Evolutionary conservation across 1,139 yeast genomes (phyloP).

Genomic region (Cylindricascospora bacillispora): DNA sequence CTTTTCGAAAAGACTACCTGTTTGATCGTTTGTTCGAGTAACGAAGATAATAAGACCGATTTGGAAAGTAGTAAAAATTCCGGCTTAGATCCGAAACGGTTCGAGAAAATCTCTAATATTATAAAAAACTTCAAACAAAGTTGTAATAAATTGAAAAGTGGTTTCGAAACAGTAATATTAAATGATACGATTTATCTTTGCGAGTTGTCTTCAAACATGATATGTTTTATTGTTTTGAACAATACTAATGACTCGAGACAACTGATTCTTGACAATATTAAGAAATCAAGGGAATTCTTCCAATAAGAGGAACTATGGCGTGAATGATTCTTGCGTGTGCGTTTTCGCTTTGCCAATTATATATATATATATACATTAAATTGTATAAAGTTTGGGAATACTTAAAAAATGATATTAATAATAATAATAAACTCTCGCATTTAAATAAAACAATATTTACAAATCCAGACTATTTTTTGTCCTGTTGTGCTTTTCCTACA

Average conservation of each 20-base stretch:
- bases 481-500: constrained; percentile 21
- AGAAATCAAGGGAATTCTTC: constrained; percentile 27
- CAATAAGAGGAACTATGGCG: too few relatives aligned
- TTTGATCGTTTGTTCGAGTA: constrained; percentile 70
- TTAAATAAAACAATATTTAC: too few relatives aligned
- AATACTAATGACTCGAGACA: constrained; percentile 23
- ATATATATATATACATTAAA: background rate
- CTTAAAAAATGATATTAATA: too few relatives aligned
- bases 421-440: too few relatives aligned
- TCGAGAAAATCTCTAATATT: constrained; percentile 86
- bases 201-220: constrained; percentile 33
- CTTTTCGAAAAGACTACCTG: constrained; percentile 90
- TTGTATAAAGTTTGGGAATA: too few relatives aligned
- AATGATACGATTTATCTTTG: constrained; percentile 46
- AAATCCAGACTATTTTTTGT: too few relatives aligned
- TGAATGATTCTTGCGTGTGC: too few relatives aligned
- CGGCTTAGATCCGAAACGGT: constrained; percentile 66
- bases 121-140: constrained; percentile 93
- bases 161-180: constrained; percentile 65
- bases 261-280: constrained; percentile 28
- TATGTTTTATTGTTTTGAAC: constrained; percentile 30
- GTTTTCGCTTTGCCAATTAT: background rate
- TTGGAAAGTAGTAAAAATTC: constrained; percentile 5
- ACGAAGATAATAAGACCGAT: constrained; percentile 26
- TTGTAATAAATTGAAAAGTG: constrained; percentile 65